Base-by-base conservation (phyloP, 768 basidiomycete genomes). In the Coprinopsis marcescibilis region DNA sequence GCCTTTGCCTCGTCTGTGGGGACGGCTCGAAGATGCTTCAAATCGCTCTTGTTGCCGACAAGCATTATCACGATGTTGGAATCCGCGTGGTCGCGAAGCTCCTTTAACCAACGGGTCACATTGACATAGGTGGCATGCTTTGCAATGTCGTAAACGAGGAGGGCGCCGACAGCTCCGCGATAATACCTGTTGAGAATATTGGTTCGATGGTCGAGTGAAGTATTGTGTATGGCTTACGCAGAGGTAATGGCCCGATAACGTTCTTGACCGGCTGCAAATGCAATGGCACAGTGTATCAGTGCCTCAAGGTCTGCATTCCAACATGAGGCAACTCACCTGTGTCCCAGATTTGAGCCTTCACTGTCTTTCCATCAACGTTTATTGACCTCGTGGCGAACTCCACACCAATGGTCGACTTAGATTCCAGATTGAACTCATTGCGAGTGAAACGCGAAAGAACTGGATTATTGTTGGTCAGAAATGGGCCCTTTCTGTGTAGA, bases 361-460 rank as follows among this genome's bases (percentile, higher is more conserved):
- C 80, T 2, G 84, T 93, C 82, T 98, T 98, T 32, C 82, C 81
- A 62, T 98, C 95, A n/a, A 98, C 89, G 55, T 77, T 87, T 65
- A 92, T 90, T 14, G 90, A 89, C 60, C 96, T 81, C 33, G 95
- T 97, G 3, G 95, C 96, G 59, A 99, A 99, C 69, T 98, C 95
- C 57, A 99, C 95, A 45, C 96, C 95, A 65, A 99, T 98, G 19
- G 96, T 99, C 51, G 95, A 98, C 74, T 98, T 97, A 35, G 93
- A 92, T 63, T 98, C 96, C 56, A 95, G 78, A 74, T 94, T 96
- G 82, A 99, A 99, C 69, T 98, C 94, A 63, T 97, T 97, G 57
- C 94, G 85, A 56, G 96, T 99, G 81, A 99, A 99, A 62, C 96
- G 92, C 70, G 93, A 95, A 65, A 99, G 93, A 69, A 99, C 96